Conservation (phyloP, 345 rosid species). For the Corchorus olitorius region DNA sequence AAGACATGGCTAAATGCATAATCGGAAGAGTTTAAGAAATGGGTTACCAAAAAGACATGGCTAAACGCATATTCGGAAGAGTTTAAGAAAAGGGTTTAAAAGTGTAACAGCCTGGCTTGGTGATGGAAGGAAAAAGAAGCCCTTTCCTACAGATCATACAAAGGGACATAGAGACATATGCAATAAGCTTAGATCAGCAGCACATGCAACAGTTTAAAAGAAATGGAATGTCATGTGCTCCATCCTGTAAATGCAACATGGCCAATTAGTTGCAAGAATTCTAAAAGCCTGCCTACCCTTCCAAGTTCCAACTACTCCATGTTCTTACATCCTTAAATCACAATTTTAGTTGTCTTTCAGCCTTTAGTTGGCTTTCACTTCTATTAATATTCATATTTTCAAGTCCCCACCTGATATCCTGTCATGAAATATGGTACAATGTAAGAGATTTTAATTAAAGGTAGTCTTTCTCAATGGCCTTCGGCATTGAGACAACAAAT, state of each 20-base stretch:
- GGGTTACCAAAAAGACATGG: not conserved
- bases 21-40: not conserved
- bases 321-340: not conserved
- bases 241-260: not conserved
- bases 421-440: not conserved
- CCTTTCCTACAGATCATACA: not conserved
- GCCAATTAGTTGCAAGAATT: not conserved
- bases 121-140: not conserved
- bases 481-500: slow-evolving; percentile 16
- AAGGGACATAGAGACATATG: not conserved
- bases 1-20: too few species aligned
- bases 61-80: not conserved
- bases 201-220: slow-evolving; percentile 1
- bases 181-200: not conserved
- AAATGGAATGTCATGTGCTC: slow-evolving; percentile 18
- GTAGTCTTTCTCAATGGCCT: slow-evolving; percentile 8
- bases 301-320: not conserved
- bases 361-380: not conserved
- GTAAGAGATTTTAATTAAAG: not conserved
- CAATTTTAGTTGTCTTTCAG: not conserved
- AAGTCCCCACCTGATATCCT: slow-evolving; percentile 1
- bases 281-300: not conserved
- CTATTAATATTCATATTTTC: not conserved
- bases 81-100: not conserved
- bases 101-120: not conserved